These are phyloP conservation scores for Sordariomycetes sp. DNA, from an alignment of 2,329 filamentous ascomycete species.

Conservation along the genomic window DNA sequence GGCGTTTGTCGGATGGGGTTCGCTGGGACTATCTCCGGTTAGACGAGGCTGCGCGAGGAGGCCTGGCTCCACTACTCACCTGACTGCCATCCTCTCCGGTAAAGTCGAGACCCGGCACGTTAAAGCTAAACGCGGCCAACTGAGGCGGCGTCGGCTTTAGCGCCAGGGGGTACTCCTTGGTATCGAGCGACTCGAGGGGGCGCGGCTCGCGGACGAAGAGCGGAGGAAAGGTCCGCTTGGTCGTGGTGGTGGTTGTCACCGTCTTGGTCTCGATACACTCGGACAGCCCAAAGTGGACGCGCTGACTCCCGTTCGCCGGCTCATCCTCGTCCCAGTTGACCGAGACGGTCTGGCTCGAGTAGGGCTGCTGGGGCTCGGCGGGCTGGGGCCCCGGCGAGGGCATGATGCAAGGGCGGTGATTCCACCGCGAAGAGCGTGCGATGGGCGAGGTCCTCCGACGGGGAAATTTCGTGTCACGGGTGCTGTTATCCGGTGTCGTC, in stretches of 20 bases:
- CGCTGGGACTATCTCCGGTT: neutral
- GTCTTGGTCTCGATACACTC: constrained; percentile 57
- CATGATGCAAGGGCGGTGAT: constrained; percentile 17
- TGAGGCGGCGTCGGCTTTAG: constrained; percentile 68
- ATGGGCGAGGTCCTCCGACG: neutral
- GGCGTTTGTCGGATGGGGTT: constrained; percentile 2
- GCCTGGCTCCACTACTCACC: constrained; percentile 2
- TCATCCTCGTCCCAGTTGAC: constrained; percentile 32
- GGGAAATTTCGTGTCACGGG: neutral
- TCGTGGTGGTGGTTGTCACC: constrained; percentile 86
- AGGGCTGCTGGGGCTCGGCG: constrained; percentile 15
- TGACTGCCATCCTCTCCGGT: constrained; percentile 27
- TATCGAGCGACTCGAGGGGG: constrained; percentile 59
- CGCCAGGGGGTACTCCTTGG: constrained; percentile 83
- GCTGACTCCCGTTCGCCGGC: constrained; percentile 18
- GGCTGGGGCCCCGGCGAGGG: constrained; percentile 16
- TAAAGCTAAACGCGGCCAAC: constrained; percentile 65
- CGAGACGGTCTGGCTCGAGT: constrained; percentile 27
- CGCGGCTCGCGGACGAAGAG: constrained; percentile 63
- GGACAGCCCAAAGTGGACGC: constrained; percentile 42
- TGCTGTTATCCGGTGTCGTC: neutral
- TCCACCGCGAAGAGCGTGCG: neutral
- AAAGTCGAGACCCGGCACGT: constrained; percentile 35
- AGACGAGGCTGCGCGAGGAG: neutral
- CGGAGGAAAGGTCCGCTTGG: constrained; percentile 74